phyloP scores from a whole-genome alignment of 495 filamentous ascomycete species.

The Talaromyces wortmannii region DNA sequence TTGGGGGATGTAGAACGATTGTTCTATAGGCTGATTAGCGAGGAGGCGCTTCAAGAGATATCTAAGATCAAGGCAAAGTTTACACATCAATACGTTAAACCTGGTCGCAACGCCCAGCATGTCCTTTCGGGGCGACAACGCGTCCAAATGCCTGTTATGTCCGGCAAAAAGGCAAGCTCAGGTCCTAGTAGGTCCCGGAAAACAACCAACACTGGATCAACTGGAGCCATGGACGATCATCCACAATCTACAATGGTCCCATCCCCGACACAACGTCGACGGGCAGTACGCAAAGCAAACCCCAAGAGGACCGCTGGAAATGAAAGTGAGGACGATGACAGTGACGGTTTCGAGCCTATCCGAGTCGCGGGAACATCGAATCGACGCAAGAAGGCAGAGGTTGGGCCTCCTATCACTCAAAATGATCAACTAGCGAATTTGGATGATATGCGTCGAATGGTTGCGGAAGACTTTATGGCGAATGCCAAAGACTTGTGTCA shows the following conservation, averaged over 20 bases:
- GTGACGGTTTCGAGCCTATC: constrained; percentile 59
- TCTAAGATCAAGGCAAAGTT: constrained; percentile 54
- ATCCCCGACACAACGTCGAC: constrained; percentile 56
- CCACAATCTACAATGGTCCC: constrained; percentile 79
- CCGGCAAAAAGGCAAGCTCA: constrained; percentile 34
- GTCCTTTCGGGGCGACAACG: constrained; percentile 43
- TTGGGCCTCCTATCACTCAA: constrained; percentile 66
- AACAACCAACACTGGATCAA: constrained; percentile 12
- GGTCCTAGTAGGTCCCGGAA: constrained; percentile 5
- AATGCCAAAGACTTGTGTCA: constrained; percentile 59
- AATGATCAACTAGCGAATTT: constrained; percentile 58
- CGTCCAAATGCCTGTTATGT: constrained; percentile 54
- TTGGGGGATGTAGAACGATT: constrained; percentile 56
- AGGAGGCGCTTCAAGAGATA: constrained; percentile 52
- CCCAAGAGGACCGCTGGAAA: constrained; percentile 23
- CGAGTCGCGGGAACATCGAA: constrained; percentile 31
- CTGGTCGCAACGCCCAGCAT: constrained; percentile 45
- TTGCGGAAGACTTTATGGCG: constrained; percentile 60
- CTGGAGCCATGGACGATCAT: constrained; percentile 24
- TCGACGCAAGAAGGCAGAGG: constrained; percentile 24
- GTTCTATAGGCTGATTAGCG: constrained; percentile 54
- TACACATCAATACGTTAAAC: constrained; percentile 51
- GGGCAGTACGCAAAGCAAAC: constrained; percentile 26
- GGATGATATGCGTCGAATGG: constrained; percentile 50
- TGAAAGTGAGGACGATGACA: constrained; percentile 41